A percentile compares a stretch with the other conserved stretches of the same genome.
These are phyloP conservation scores for Microsporum audouinii DNA, from an alignment of 2,329 filamentous ascomycete genomes.

Conservation along the genomic window DNA sequence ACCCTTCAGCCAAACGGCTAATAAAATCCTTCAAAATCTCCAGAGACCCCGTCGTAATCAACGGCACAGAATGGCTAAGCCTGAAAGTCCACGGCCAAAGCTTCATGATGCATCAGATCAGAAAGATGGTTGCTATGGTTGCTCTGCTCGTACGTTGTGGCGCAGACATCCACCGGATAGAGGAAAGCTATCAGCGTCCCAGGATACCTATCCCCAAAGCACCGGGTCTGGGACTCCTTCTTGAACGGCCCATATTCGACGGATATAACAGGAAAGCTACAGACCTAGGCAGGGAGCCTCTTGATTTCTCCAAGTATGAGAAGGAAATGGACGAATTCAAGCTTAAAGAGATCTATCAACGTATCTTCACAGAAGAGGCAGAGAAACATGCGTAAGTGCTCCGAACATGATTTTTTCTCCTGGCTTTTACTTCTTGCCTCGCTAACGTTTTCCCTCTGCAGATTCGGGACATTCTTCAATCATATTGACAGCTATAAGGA, in stretches of 20 bases:
- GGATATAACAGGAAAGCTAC: conserved; percentile 68
- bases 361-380: conserved; percentile 84
- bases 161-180: conserved; percentile 58
- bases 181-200: conserved; percentile 58
- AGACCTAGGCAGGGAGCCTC: conserved; percentile 52
- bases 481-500: conserved; percentile 64
- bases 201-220: conserved; percentile 88
- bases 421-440: neutral
- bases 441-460: conserved; percentile 23
- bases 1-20: conserved; percentile 74
- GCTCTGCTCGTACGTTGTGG: conserved; percentile 76
- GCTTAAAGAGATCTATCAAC: conserved; percentile 77
- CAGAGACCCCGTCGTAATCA: conserved; percentile 64
- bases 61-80: conserved; percentile 88
- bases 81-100: conserved; percentile 94
- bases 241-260: conserved; percentile 86
- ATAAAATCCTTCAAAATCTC: conserved; percentile 88
- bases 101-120: conserved; percentile 99
- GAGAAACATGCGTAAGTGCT: conserved; percentile 66
- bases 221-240: conserved; percentile 71
- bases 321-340: conserved; percentile 80
- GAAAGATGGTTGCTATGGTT: conserved; percentile 96
- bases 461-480: conserved; percentile 67
- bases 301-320: conserved; percentile 70
- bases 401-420: neutral